A percentile compares a stretch with the other conserved stretches of the same genome.
Evolutionary conservation across 1,139 yeast genomes (phyloP).

Genomic region (Debaryomyces nepalensis): DNA sequence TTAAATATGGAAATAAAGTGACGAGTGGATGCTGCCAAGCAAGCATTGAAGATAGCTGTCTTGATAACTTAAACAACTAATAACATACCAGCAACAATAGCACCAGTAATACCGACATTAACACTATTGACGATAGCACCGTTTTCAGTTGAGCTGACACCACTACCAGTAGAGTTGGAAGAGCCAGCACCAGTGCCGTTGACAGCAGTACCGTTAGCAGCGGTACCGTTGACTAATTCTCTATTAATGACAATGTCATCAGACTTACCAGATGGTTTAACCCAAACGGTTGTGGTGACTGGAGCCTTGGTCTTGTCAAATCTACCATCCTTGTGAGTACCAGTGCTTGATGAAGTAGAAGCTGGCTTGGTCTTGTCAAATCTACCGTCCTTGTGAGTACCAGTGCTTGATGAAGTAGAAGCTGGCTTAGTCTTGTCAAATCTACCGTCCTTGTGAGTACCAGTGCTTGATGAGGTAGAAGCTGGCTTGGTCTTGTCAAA

Average conservation of each 20-base stretch:
- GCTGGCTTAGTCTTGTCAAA: constrained; percentile 41
- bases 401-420: constrained; percentile 32
- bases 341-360: constrained; percentile 34
- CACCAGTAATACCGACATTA: constrained; percentile 41
- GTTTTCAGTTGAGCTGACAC: constrained; percentile 23
- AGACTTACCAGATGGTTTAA: constrained; percentile 21
- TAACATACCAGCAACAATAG: constrained; percentile 39
- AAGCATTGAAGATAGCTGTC: not conserved
- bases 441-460: constrained; percentile 50
- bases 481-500: constrained; percentile 50
- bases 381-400: constrained; percentile 51
- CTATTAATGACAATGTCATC: constrained; percentile 12
- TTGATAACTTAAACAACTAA: constrained; percentile 11
- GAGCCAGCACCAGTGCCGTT: constrained; percentile 16
- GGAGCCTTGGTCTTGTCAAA: constrained; percentile 38
- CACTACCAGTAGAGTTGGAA: constrained; percentile 17
- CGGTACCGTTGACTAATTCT: constrained; percentile 16
- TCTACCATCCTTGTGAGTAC: constrained; percentile 49
- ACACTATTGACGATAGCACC: constrained; percentile 27
- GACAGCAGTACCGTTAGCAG: constrained; percentile 15
- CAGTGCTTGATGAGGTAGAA: constrained; percentile 34
- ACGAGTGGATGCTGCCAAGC: not conserved
- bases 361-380: constrained; percentile 43
- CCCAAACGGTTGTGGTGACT: constrained; percentile 29
- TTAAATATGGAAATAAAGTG: not conserved